Conservation (phyloP, 2,329 filamentous ascomycete genomes). For the Arthroderma sp. region DNA sequence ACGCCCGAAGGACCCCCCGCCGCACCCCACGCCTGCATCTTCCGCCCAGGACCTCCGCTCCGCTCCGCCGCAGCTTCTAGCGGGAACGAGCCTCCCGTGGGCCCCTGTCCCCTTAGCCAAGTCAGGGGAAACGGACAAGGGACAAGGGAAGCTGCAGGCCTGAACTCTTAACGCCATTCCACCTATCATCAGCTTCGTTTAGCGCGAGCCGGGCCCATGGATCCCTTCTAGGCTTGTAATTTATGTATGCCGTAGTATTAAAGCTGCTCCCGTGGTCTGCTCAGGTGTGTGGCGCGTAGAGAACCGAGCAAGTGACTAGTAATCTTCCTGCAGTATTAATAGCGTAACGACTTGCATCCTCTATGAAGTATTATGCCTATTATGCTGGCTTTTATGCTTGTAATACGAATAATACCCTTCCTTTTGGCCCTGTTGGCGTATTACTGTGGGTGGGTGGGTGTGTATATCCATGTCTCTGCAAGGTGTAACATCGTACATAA, state of each 20-base stretch:
- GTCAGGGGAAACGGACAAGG: conserved; percentile 1
- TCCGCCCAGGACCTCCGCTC: neutral
- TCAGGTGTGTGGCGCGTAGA: neutral
- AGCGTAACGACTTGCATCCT: neutral
- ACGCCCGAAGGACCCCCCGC: neutral
- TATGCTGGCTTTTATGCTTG: neutral
- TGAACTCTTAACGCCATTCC: neutral
- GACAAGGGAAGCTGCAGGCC: conserved; percentile 4
- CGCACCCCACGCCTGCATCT: neutral
- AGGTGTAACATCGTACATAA: neutral
- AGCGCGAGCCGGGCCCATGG: conserved; percentile 3
- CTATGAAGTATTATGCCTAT: neutral
- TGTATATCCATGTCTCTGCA: neutral
- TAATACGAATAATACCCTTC: conserved; percentile 3
- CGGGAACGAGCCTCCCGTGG: neutral
- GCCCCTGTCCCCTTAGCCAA: neutral
- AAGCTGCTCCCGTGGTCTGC: neutral
- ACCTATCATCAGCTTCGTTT: neutral
- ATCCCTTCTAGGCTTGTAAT: conserved; percentile 5
- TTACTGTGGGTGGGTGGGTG: neutral
- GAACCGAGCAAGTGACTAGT: neutral
- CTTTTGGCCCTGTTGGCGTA: neutral
- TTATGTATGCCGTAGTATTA: conserved; percentile 1
- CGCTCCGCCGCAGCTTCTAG: neutral
- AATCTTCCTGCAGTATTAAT: neutral